Evolutionary conservation across 2,329 filamentous ascomycete genomes (phyloP), one percentile per base, ranked within the genome.

Genomic region (Fusarium sp.): DNA sequence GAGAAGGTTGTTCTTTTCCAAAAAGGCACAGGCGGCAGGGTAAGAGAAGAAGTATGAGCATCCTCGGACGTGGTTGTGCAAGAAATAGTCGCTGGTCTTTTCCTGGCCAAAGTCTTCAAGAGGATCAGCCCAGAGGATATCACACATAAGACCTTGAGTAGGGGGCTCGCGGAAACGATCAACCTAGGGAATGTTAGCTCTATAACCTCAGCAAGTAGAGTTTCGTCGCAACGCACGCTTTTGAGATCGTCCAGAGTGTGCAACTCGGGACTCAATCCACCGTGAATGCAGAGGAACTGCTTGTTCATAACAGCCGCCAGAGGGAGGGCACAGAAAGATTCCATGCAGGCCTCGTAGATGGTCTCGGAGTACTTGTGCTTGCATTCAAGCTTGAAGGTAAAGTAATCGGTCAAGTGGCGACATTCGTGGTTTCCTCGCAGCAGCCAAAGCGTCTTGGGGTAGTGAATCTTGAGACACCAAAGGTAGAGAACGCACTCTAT

Each of bases 31-130:
- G 28, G 96, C 96, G 9, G 96, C 94, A 4, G 94, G 95, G 78
- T 99, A 99, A 18, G 94, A 98, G 84, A 99, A 99, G 86, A 99
- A 99, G 85, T 98, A 99, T 3, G 96, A 98, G 82, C 96, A 99
- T 58, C 96, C 96, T 80, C 96, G 92, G 55, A 99, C 96, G 80
- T 98, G 94, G 82, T 99, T 99, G 85, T 99, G 96, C 63, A 98
- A 84, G 82, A 98, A 99, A 82, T 93, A 98, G 79, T 99, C 96
- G 69, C 93, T 95, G 0, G 94, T 97, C 85, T 98, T 99, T 83
- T 99, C 96, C 82, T 98, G 95, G 4, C 96, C 96, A 80, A 99
- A 99, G 79, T 99, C 96, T 80, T 99, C 96, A 32, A 99, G 87
- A 47, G 96, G 96, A 78, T 99, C 96, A 48, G 96, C 96, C 96